Evolutionary conservation across 2,329 filamentous ascomycete species (phyloP).

Genomic region (Ramichloridium luteum): DNA sequence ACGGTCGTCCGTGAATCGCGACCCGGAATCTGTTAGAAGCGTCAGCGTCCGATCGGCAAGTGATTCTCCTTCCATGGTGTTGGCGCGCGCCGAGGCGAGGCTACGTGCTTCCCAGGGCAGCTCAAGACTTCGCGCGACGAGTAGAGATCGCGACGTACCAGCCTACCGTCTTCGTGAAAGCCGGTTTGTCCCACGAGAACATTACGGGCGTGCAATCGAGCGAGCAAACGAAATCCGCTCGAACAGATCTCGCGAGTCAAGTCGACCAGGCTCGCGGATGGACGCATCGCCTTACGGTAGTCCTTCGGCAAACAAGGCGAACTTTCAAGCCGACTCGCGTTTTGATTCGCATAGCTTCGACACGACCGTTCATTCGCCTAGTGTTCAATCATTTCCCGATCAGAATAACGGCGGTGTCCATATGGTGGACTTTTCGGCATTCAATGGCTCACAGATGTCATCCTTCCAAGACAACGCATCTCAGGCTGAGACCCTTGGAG

Average conservation of each 20-base stretch:
- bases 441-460: no score
- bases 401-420: no score
- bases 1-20: conserved; percentile 10
- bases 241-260: conserved; percentile 12
- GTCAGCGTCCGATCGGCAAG: conserved; percentile 13
- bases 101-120: conserved; percentile 14
- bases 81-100: conserved; percentile 22
- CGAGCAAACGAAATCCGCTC: conserved; percentile 19
- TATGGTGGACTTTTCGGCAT: not conserved
- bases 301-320: not conserved
- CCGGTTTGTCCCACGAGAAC: conserved; percentile 25
- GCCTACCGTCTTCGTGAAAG: conserved; percentile 26
- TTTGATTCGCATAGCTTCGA: no score
- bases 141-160: conserved; percentile 17
- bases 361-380: no score
- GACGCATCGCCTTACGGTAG: conserved; percentile 1
- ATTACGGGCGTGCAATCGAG: conserved; percentile 24
- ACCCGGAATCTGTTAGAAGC: conserved; percentile 15
- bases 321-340: not conserved
- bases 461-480: no score
- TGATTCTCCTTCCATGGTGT: conserved; percentile 22
- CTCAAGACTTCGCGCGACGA: conserved; percentile 4
- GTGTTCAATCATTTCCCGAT: no score
- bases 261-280: conserved; percentile 11
- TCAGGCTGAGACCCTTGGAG: no score